A percentile compares a stretch with the other conserved stretches of the same genome.
Evolutionary conservation across 2,329 filamentous ascomycete species (phyloP).

Genomic region (Stachybotrys elegans): DNA sequence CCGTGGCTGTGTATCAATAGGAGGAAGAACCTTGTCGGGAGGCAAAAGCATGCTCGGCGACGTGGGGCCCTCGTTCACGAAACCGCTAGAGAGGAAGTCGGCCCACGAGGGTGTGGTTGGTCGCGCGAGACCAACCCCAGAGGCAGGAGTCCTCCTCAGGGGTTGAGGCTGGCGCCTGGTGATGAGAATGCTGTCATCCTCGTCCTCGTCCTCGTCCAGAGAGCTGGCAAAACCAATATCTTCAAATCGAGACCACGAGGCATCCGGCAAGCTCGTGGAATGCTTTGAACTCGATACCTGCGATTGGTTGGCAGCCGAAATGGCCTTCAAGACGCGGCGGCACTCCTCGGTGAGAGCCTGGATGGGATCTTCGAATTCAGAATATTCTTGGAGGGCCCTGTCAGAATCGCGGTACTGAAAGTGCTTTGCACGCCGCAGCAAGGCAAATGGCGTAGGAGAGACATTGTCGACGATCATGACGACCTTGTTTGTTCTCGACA

Average conservation of each 20-base stretch:
- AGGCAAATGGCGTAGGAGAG: constrained; percentile 87
- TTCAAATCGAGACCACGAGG: constrained; percentile 95
- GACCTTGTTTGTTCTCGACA: constrained; percentile 78
- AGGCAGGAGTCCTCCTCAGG: constrained; percentile 61
- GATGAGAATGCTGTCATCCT: constrained; percentile 46
- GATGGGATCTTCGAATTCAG: constrained; percentile 84
- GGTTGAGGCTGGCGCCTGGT: constrained; percentile 37
- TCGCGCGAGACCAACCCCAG: constrained; percentile 64
- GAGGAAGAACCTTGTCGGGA: constrained; percentile 85
- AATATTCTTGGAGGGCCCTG: constrained; percentile 75
- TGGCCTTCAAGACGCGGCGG: constrained; percentile 79
- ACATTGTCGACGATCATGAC: constrained; percentile 96
- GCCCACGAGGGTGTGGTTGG: constrained; percentile 98
- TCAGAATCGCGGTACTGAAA: constrained; percentile 95
- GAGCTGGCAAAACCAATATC: constrained; percentile 84
- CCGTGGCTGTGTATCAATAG: constrained; percentile 65
- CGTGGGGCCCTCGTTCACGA: constrained; percentile 69
- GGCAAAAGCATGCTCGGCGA: constrained; percentile 72
- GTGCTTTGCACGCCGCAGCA: constrained; percentile 85
- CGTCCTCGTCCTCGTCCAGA: constrained; percentile 65
- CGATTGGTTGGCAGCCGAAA: constrained; percentile 85
- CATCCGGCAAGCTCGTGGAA: constrained; percentile 71
- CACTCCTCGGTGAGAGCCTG: constrained; percentile 90
- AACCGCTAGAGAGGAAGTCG: constrained; percentile 92
- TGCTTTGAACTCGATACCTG: constrained; percentile 65